These are phyloP conservation scores for Solanum sitiens DNA, from an alignment of 257 asterid species.

Conservation along the genomic window DNA sequence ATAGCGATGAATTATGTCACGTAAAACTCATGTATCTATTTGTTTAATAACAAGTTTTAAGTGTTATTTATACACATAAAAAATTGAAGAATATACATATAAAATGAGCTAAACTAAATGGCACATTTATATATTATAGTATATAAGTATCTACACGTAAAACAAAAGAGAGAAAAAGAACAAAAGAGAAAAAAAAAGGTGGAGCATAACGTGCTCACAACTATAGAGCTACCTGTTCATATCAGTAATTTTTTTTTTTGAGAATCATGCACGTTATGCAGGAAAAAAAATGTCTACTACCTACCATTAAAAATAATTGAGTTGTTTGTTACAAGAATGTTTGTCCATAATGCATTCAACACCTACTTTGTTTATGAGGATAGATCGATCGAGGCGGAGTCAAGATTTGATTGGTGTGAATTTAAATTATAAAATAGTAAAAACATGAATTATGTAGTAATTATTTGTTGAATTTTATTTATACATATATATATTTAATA, in stretches of 20 bases:
- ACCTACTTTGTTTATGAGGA: background rate
- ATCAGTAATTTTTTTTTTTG: no score
- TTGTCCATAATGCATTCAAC: background rate
- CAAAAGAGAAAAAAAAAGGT: background rate
- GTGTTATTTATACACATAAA: accelerated
- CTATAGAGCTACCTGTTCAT: background rate
- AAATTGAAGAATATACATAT: no score
- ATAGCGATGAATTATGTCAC: background rate
- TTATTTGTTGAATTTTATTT: background rate
- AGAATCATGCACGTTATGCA: background rate
- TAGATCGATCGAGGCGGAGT: background rate
- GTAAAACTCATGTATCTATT: no score
- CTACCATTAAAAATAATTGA: background rate
- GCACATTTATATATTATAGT: no score
- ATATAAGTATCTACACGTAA: background rate
- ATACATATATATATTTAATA: no score
- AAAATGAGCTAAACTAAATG: no score
- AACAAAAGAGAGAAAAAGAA: background rate
- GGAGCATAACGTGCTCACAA: background rate
- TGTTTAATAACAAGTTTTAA: no score
- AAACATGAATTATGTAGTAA: background rate
- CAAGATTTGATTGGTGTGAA: no score
- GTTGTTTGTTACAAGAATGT: background rate
- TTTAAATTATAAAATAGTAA: background rate
- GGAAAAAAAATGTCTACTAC: background rate